Conservation (phyloP, 1,284 basidiomycete genomes). For the Cryptococcus sp. region DNA sequence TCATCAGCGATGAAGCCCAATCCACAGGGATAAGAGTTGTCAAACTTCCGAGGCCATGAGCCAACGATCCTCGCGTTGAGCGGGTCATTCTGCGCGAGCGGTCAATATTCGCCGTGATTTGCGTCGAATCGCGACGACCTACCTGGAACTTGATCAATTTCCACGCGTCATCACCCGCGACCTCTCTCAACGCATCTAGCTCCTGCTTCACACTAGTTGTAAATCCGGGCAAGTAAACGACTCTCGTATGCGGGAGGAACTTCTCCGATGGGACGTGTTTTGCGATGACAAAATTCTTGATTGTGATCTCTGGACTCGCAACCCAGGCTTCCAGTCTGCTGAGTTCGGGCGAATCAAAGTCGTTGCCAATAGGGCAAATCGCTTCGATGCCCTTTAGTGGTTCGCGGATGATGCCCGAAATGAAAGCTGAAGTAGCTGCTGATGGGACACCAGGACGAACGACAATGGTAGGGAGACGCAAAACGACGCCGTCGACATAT, state of each 20-base stretch:
- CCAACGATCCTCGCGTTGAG: constrained; percentile 51
- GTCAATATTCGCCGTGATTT: neutral
- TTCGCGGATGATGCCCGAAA: constrained; percentile 66
- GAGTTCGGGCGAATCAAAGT: constrained; percentile 46
- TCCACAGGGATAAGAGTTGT: constrained; percentile 46
- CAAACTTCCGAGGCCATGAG: constrained; percentile 51
- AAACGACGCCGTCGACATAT: constrained; percentile 64
- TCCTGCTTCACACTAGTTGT: constrained; percentile 51
- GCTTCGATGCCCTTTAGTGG: constrained; percentile 61
- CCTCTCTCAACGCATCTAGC: constrained; percentile 47
- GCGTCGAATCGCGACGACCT: constrained; percentile 4
- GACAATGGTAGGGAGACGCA: constrained; percentile 65
- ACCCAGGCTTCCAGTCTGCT: constrained; percentile 60
- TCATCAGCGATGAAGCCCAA: constrained; percentile 50
- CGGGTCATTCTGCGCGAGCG: constrained; percentile 43
- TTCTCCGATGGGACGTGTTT: constrained; percentile 58
- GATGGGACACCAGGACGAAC: constrained; percentile 62
- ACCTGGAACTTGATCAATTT: constrained; percentile 50
- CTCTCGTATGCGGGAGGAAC: constrained; percentile 60
- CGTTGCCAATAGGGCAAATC: constrained; percentile 60
- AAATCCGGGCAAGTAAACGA: constrained; percentile 51
- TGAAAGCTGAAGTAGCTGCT: constrained; percentile 63
- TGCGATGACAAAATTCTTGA: constrained; percentile 62
- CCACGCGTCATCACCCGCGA: constrained; percentile 47
- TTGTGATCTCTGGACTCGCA: constrained; percentile 60